Evolutionary conservation across 352 stramenopile species (phyloP), one percentile per base, ranked within the genome.

Genomic region (Pythium vanterpoolii): DNA sequence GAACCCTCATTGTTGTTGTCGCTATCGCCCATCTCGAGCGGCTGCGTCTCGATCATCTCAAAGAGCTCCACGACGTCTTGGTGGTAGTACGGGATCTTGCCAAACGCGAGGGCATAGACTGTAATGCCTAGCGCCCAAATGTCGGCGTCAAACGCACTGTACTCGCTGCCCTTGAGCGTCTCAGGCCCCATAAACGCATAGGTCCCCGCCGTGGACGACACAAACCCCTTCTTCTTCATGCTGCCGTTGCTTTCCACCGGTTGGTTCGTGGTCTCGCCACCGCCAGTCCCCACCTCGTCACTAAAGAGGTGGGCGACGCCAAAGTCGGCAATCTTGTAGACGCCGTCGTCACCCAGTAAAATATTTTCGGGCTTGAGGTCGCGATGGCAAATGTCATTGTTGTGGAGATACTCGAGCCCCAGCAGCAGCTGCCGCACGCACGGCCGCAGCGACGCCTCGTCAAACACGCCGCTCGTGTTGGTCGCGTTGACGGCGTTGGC

Each of bases 331-430:
- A 94, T 95, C 71, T 95, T 95, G 66, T 73, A 87, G 10, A 78
- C 75, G 24, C 79, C 80, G 47, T 91, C 70, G 30, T 72, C 78
- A 4, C 69, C 74, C 16, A 95, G 59, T 6, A 95, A 52, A 45
- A 95, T 93, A 56, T 95, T 95, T 67, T 95, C 85, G 7, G 85
- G 85, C 58, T 95, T 95, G 19, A 95, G 63, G 39, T 95, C 85
- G 21, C 85, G 85, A 56, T 95, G 85, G 64, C 83, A 93, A 76
- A 95, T 95, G 63, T 82, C 79, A 63, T 95, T 93, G 28, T 86
- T 70, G 69, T 95, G 85, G 30, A 95, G 64, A 45, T 95, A 95
- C 60, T 93, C 81, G 30, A 95, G 71, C 4, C 85, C 85, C 1
- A 90, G 66, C 46, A 95, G 59, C 24, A 95, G 64, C 47, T 93